Evolutionary conservation across 768 basidiomycete genomes (phyloP).

Genomic region (Imleria badia): DNA sequence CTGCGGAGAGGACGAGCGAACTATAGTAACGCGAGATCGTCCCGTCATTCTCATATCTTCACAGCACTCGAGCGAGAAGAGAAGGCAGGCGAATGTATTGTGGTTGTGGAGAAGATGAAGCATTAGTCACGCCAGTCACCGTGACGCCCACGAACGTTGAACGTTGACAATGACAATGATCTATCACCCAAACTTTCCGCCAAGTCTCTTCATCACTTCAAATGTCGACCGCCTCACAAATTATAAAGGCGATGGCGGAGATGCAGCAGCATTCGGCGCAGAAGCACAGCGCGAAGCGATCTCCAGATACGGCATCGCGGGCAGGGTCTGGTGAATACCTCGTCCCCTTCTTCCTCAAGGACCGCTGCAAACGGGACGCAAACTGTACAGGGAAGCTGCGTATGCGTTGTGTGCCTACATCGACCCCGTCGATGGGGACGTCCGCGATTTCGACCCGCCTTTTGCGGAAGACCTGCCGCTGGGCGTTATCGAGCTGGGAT

Average conservation of each 20-base stretch:
- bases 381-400: conserved; percentile 70
- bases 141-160: no score
- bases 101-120: conserved; percentile 77
- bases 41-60: conserved; percentile 46
- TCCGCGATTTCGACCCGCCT: conserved; percentile 54
- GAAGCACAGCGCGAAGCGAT: conserved; percentile 59
- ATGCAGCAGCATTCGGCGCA: conserved; percentile 24
- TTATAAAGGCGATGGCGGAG: neutral
- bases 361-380: neutral
- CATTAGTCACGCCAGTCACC: conserved; percentile 34
- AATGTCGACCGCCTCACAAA: neutral
- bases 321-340: conserved; percentile 70
- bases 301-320: conserved; percentile 75
- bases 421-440: conserved; percentile 25
- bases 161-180: no score
- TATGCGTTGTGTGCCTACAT: conserved; percentile 61
- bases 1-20: conserved; percentile 73
- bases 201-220: conserved; percentile 41
- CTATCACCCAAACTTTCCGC: conserved; percentile 44
- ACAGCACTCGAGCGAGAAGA: conserved; percentile 79
- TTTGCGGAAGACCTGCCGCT: conserved; percentile 33
- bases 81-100: conserved; percentile 63
- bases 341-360: conserved; percentile 12
- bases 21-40: conserved; percentile 37
- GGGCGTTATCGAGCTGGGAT: conserved; percentile 72